Conservation (phyloP, 2,329 filamentous ascomycete species). For the Trichoderma endophyticum region DNA sequence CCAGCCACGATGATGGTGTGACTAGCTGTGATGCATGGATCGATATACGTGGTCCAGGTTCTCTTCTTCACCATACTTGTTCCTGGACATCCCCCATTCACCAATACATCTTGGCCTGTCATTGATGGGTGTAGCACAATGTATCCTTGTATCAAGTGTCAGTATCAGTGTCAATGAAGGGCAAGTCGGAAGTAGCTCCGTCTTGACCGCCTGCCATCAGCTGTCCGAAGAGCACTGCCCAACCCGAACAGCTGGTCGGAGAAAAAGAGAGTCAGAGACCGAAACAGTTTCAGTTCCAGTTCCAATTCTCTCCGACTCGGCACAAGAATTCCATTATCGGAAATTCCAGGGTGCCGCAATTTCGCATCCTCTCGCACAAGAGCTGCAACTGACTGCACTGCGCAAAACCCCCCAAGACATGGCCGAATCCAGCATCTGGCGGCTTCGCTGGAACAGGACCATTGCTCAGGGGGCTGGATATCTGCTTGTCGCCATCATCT, state of each 20-base stretch:
- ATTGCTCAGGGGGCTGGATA: slow-evolving; percentile 24
- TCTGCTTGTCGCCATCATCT: slow-evolving; percentile 36
- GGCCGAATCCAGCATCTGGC: slow-evolving; percentile 19
- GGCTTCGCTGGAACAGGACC: slow-evolving; percentile 15
- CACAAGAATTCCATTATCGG: background rate
- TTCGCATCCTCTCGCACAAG: background rate
- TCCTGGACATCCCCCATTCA: slow-evolving; percentile 9
- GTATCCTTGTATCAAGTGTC: background rate
- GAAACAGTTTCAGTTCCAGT: background rate
- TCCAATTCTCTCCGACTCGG: background rate
- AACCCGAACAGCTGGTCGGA: slow-evolving; percentile 8
- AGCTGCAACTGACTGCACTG: background rate
- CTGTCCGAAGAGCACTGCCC: slow-evolving; percentile 28
- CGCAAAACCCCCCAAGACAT: slow-evolving; percentile 1
- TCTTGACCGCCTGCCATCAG: slow-evolving; percentile 20
- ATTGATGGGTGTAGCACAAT: slow-evolving; percentile 9
- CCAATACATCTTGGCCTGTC: background rate
- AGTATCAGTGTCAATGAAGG: slow-evolving; percentile 11
- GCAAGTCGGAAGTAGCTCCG: slow-evolving; percentile 26
- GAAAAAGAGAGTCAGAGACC: background rate
- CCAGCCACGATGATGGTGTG: background rate
- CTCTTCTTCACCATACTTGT: background rate
- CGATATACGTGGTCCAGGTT: background rate
- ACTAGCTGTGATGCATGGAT: background rate
- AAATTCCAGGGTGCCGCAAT: background rate